These are phyloP conservation scores for Fusarium aywerte DNA, from an alignment of 2,329 filamentous ascomycete species.

Conservation along the genomic window DNA sequence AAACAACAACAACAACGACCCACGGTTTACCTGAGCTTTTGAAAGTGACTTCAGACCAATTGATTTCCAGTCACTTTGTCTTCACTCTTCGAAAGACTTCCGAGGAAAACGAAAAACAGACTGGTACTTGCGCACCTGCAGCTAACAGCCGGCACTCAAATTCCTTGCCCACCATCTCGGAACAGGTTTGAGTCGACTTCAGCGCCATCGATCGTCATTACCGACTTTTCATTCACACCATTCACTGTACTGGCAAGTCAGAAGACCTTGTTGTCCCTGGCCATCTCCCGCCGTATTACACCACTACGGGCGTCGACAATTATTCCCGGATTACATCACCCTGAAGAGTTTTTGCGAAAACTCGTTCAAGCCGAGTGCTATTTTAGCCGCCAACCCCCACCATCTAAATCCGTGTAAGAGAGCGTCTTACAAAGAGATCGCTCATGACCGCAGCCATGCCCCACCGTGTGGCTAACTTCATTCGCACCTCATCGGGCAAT, in stretches of 20 bases:
- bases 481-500: slow-evolving; percentile 66
- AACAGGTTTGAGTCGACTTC: slow-evolving; percentile 25
- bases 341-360: slow-evolving; percentile 37
- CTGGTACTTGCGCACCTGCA: slow-evolving; percentile 15
- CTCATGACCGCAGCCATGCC: slow-evolving; percentile 58
- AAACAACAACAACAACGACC: slow-evolving; percentile 10
- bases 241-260: slow-evolving; percentile 24
- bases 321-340: slow-evolving; percentile 34
- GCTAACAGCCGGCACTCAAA: slow-evolving; percentile 29
- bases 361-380: slow-evolving; percentile 11
- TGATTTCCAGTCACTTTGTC: slow-evolving; percentile 17
- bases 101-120: slow-evolving; percentile 26
- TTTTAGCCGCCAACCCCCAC: slow-evolving; percentile 38
- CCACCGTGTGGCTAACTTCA: slow-evolving; percentile 67
- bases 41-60: slow-evolving; percentile 21
- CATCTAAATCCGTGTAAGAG: slow-evolving; percentile 13
- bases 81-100: slow-evolving; percentile 5
- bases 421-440: slow-evolving; percentile 34
- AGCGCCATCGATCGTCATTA: slow-evolving; percentile 30
- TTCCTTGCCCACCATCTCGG: slow-evolving; percentile 31
- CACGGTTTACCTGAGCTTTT: slow-evolving; percentile 6
- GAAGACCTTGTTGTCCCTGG: slow-evolving; percentile 33
- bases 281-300: slow-evolving; percentile 33
- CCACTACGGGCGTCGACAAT: slow-evolving; percentile 19
- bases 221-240: slow-evolving; percentile 16